Evolutionary conservation across 257 asterid genomes (phyloP).

Genomic region (Solanum peruvianum): DNA sequence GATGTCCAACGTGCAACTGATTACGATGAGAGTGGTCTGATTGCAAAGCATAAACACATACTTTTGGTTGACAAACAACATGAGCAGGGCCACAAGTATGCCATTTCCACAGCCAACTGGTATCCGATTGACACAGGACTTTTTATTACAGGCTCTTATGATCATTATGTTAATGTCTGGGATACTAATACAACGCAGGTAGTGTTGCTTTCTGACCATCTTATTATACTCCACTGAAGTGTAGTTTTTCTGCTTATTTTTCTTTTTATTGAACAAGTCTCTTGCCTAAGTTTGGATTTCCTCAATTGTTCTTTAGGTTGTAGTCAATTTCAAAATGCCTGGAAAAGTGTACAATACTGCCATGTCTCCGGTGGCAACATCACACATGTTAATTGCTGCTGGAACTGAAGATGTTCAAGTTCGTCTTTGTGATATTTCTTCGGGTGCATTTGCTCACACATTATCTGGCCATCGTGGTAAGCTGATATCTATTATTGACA

Average conservation of each 20-base stretch:
- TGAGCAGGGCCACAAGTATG: constrained; percentile 70
- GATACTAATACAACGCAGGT: constrained; percentile 92
- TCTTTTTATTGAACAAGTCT: neutral
- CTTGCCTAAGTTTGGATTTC: neutral
- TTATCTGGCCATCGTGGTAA: constrained; percentile 99
- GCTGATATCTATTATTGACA: constrained; percentile 5
- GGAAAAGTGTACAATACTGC: constrained; percentile 93
- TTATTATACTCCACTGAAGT: neutral
- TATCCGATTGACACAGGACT: constrained; percentile 94
- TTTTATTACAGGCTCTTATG: constrained; percentile 91
- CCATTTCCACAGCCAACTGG: constrained; percentile 85
- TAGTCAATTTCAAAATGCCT: constrained; percentile 83
- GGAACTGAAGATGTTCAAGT: constrained; percentile 99
- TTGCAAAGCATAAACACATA: constrained; percentile 65
- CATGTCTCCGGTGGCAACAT: constrained; percentile 77
- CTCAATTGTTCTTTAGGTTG: constrained; percentile 40
- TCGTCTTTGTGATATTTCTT: constrained; percentile 91
- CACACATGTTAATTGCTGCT: constrained; percentile 94
- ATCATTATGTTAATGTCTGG: constrained; percentile 89
- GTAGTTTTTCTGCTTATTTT: neutral
- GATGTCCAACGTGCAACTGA: constrained; percentile 71
- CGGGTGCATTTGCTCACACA: constrained; percentile 97
- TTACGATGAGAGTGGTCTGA: constrained; percentile 47
- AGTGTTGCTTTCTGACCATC: neutral
- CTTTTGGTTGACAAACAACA: constrained; percentile 76